Conservation (phyloP, 2,329 filamentous ascomycete species). For the Pyrenochaeta sp. region DNA sequence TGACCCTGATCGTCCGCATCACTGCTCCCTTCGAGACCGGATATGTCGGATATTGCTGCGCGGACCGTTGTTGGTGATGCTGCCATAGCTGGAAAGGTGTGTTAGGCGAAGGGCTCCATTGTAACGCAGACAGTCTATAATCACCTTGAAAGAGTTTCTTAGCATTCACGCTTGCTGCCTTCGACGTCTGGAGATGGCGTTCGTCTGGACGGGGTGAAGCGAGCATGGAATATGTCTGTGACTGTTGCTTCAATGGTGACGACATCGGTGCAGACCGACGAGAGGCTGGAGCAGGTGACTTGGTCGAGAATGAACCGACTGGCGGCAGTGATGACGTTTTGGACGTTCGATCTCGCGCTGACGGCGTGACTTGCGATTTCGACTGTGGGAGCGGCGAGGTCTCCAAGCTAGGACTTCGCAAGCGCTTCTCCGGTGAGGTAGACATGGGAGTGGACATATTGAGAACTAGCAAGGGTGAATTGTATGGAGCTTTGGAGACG, state of each 20-base stretch:
- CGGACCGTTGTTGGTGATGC: not conserved
- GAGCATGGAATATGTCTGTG: not conserved
- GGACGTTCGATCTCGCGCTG: not conserved
- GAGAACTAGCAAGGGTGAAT: not conserved
- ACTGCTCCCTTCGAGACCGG: not conserved
- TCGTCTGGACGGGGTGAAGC: not conserved
- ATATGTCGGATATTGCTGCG: not conserved
- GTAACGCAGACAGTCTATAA: too few species aligned
- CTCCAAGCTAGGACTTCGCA: not conserved
- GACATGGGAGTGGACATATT: not conserved
- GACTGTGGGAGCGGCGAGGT: not conserved
- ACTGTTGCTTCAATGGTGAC: not conserved
- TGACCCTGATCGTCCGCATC: not conserved
- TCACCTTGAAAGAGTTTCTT: not conserved
- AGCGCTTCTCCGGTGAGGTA: not conserved
- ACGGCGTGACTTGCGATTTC: not conserved
- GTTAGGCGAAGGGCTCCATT: too few species aligned
- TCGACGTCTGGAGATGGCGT: too few species aligned
- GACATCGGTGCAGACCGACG: not conserved
- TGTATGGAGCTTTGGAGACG: not conserved
- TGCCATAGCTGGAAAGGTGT: too few species aligned
- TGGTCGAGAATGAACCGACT: not conserved
- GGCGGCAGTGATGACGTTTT: not conserved
- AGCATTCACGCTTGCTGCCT: not conserved
- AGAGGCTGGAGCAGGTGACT: not conserved